These are phyloP conservation scores for Heterococcus sp. DNA, from an alignment of 108 stramenopile species.

Conservation along the genomic window DNA sequence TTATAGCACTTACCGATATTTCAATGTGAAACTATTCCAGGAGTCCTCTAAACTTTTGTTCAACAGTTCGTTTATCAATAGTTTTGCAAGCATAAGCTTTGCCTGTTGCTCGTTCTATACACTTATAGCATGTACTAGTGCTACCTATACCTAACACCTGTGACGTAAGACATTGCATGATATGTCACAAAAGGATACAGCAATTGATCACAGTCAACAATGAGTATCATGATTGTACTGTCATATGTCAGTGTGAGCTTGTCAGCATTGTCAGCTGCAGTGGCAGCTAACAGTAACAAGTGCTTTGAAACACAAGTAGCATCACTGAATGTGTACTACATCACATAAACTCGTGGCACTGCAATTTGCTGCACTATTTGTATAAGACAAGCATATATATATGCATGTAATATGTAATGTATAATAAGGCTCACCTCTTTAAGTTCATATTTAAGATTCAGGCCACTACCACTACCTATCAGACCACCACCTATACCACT, in stretches of 20 bases:
- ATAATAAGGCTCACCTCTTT: neutral
- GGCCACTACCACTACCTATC: neutral
- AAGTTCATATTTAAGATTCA: neutral
- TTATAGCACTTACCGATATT: constrained; percentile 62
- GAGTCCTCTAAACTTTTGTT: constrained; percentile 76
- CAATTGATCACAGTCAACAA: neutral
- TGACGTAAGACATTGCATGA: neutral
- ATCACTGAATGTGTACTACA: neutral
- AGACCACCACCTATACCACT: too few species aligned
- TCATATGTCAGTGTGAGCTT: neutral
- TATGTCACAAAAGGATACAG: neutral
- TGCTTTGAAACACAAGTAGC: neutral
- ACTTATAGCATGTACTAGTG: constrained; percentile 88
- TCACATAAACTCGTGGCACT: too few species aligned
- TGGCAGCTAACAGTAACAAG: neutral
- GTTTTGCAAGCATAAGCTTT: constrained; percentile 84
- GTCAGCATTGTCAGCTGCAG: neutral
- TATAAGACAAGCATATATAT: neutral
- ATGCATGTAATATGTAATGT: neutral
- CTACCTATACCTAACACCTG: constrained; percentile 90
- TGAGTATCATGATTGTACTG: neutral
- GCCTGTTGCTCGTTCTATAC: constrained; percentile 61
- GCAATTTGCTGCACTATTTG: too few species aligned
- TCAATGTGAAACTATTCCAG: constrained; percentile 92
- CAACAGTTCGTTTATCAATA: constrained; percentile 86